Evolutionary conservation across 2,329 filamentous ascomycete genomes (phyloP), one percentile per base, ranked within the genome.

Genomic region (Colletotrichum sidae): DNA sequence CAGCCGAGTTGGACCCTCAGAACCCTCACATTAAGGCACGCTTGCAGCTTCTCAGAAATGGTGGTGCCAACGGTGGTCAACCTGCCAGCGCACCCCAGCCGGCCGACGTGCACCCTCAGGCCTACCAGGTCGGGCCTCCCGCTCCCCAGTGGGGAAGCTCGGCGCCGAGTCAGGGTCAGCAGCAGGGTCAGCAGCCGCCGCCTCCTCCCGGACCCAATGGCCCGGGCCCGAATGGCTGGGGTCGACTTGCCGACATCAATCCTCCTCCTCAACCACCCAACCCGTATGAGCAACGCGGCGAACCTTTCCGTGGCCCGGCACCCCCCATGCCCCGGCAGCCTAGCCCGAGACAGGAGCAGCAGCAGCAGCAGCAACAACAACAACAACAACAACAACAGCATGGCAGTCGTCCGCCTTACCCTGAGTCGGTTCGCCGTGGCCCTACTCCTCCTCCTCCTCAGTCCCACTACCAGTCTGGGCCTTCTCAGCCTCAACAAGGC

Each of bases 11-110:
- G 69, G 96, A 99, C 75, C 95, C 96, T 0, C 85, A 84, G 67
- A 98, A 99, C 75, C 92, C 93, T 44, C 95, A 98, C 77, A 98
- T 99, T 84, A 98, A 98, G 79, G 94, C 94, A 63, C 90, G 96
- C 67, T 84, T 99, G 67, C 92, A 97, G 75, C 85, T 99, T 51
- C 87, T 99, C 62, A 92, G 96, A 64, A 94, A 88, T 69, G 93
- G 93, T 15, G 90, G 92, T 72, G 86, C 89, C 67, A 90, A 88
- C 74, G 90, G 92, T 67, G 84, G 91, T 71, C 85, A 91, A 67
- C 92, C 91, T 72, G 90, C 86, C 71, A 90, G 85, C 70, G 92
- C 91, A 55, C 94, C 95, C n/a, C 88, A 96, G 72, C 95, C 96
- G 8, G 95, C 97, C 73, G 96, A 99, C 78, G 94, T 98, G 25